Base-by-base conservation (phyloP, 1,139 yeast species). In the Yamadazyma triangularis region DNA sequence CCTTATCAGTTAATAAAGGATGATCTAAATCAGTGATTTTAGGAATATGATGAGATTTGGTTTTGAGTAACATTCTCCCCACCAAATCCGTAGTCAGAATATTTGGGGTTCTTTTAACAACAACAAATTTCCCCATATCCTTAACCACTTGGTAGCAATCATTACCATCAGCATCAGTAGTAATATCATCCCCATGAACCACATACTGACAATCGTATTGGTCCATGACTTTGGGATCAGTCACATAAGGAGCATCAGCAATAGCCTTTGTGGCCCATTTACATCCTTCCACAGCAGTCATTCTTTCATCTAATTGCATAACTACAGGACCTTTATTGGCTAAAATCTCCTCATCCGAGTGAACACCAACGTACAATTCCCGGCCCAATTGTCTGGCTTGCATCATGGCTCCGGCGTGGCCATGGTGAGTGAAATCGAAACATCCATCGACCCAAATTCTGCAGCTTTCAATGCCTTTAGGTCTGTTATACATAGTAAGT, bases 171-270 rank as follows among this genome's bases (percentile, higher is more conserved):
- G 95, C 95, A 56, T 91, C 97, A 1, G 96, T 84, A 18, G 97
- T 91, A 45, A 91, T 88, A 51, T 91, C 98, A 56, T 91, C 98
- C 4, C 98, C 98, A 54, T 91, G 98, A 9, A 91, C 96, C 13
- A 91, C 98, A 51, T 80, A 91, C 47, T 75, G 61, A 60, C 98
- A 91, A 7, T 75, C 78, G 50, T 75, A 76, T 23, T 64, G 45
- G 46, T 83, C 87, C 88, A 89, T 76, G 39, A 85, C 80, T 28
- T 60, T 63, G 0, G 95, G 93, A 44, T 82, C 86, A 1, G 98
- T 91, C n/a, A 89, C 97, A 50, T 91, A 91, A 2, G 98, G 98
- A 0, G 98, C 96, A 39, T 73, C 67, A 1, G 80, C 70, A 13
- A 91, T 73, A 1, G 86, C 77, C 32, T 63, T 54, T 4, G 93